phyloP scores from a whole-genome alignment of 345 rosid species.

The Euphorbia pulcherrima region DNA sequence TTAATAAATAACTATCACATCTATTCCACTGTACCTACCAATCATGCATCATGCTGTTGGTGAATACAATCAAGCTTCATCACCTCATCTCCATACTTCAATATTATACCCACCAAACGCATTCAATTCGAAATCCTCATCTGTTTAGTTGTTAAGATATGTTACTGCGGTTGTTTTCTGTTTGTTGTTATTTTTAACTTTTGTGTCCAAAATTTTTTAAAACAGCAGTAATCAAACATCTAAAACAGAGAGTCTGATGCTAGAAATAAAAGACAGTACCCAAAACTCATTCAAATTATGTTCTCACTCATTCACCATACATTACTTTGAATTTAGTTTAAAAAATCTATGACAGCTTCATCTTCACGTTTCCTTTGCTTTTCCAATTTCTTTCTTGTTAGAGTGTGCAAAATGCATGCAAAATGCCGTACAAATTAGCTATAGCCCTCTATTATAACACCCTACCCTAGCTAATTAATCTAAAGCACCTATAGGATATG shows the following conservation, averaged over 20 bases:
- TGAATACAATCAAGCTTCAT: neutral
- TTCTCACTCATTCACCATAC: constrained; percentile 21
- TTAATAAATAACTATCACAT: neutral
- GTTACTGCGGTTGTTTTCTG: too few relatives aligned
- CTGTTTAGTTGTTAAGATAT: too few relatives aligned
- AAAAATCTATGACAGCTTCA: too few relatives aligned
- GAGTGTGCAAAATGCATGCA: constrained; percentile 32
- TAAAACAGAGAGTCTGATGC: too few relatives aligned
- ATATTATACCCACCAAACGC: neutral
- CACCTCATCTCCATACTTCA: constrained; percentile 1
- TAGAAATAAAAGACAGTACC: too few relatives aligned
- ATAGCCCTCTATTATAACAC: neutral
- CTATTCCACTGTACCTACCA: neutral
- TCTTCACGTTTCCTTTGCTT: constrained; percentile 39
- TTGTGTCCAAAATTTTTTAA: too few relatives aligned
- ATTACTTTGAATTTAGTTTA: constrained; percentile 23
- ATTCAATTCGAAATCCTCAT: neutral
- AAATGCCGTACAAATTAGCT: neutral
- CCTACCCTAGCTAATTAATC: neutral
- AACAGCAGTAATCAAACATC: too few relatives aligned
- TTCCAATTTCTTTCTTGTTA: too few relatives aligned
- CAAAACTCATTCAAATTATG: too few relatives aligned
- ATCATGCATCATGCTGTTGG: neutral
- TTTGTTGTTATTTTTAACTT: too few relatives aligned
- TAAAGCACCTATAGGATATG: constrained; percentile 1